Evolutionary conservation across 495 filamentous ascomycete genomes (phyloP), one percentile per base, ranked within the genome.

Genomic region (Hyaloscypha hepaticicola): DNA sequence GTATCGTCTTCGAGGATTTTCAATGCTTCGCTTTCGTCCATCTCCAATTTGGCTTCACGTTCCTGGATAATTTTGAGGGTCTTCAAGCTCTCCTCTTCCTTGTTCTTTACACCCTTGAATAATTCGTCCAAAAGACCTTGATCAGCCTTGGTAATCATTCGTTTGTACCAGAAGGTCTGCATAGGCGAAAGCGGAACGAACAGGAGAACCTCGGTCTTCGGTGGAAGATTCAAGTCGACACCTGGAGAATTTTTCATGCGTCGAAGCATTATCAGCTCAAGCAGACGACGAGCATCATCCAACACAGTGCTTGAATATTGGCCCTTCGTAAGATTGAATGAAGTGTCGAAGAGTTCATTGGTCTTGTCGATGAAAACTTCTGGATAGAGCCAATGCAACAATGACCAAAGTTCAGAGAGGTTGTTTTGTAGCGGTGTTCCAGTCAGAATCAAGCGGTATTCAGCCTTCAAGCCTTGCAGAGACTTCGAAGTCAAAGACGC

Each of bases 401-500:
- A 70, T 0, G 85, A 81, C 87, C 87, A 89, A 34, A 88, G 71
- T 66, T 89, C 87, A 0, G 73, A 72, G 0, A 89, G 73, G 61
- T 90, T 83, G 62, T 89, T 90, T 58, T 90, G 87, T 6, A 90
- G 74, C 0, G 87, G 87, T 9, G 87, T 90, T 0, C 82, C 87
- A 0, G 85, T 88, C 1, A 90, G 75, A 16, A 90, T 82, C 5
- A 90, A 71, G 19, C 86, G 80, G 65, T 80, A 83, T 55, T 88
- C 83, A 0, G 85, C 79, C 4, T 76, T 77, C 5, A 88, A 24
- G 7, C 75, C 77, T 60, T 82, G 80, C 1, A 89, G 67, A 1
- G 81, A 74, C 31, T 73, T 72, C 0, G 86, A 78, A n/a, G 83
- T 75, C 21, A 80, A 72, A 16, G 80, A 80, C 11, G 76, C 72